Evolutionary conservation across 176 grass and related monocot genomes (phyloP).

Genomic region (Oryza nivara): DNA sequence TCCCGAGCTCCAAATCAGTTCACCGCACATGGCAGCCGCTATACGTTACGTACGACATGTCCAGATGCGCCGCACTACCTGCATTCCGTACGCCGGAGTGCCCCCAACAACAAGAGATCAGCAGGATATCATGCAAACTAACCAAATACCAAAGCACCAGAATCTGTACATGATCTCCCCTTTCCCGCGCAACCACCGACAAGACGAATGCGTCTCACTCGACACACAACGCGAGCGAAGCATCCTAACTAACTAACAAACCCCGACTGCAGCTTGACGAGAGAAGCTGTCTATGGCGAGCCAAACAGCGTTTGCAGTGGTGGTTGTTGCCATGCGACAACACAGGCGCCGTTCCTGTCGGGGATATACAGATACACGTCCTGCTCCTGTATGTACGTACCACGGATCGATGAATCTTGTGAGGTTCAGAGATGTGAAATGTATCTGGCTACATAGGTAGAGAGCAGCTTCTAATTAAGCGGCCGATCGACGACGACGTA

Average conservation of each 20-base stretch:
- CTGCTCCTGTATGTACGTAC: not conserved
- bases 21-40: not conserved
- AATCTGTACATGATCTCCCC: not conserved
- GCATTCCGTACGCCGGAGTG: not conserved
- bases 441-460: not conserved
- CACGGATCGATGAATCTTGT: not conserved
- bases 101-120: not conserved
- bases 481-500: not conserved
- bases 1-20: not conserved
- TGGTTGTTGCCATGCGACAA: not conserved
- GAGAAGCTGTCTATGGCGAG: not conserved
- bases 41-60: not conserved
- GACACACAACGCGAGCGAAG: no score
- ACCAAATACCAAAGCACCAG: not conserved
- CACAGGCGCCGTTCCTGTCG: not conserved
- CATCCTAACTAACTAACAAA: no score
- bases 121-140: not conserved
- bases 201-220: not conserved
- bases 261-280: not conserved
- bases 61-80: not conserved
- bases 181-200: conserved; percentile 16
- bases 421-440: not conserved
- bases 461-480: no score
- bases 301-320: not conserved
- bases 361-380: not conserved